Percentiles rank a stretch among this genome's conserved stretches.
Conservation (phyloP, 108 stramenopile species). For the Ochromonas danica region DNA sequence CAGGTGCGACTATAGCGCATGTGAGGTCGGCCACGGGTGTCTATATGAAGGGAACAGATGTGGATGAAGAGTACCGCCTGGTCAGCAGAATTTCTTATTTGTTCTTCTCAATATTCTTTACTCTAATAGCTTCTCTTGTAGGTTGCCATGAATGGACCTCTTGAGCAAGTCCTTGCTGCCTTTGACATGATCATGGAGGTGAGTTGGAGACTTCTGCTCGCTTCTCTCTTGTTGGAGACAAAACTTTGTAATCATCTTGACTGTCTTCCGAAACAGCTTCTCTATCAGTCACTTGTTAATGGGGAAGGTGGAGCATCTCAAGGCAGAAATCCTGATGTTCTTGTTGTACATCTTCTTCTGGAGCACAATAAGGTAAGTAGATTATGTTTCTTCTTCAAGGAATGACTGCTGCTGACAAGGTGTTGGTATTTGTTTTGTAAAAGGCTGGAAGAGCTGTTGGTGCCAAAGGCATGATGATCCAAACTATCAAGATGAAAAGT, state of each 20-base stretch:
- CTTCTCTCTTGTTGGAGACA: no score
- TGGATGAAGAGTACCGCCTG: background rate
- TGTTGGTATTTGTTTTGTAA: background rate
- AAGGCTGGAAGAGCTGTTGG: slow-evolving; percentile 21
- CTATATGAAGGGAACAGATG: slow-evolving; percentile 1
- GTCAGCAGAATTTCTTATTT: background rate
- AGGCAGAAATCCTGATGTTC: background rate
- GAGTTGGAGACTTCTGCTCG: no score
- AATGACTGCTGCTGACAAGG: no score
- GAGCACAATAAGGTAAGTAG: background rate
- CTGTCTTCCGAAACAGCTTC: no score
- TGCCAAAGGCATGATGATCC: background rate
- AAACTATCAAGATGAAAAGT: slow-evolving; percentile 7
- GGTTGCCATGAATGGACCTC: background rate
- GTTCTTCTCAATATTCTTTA: background rate
- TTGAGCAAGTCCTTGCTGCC: background rate
- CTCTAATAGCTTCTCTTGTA: background rate
- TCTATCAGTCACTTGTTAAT: background rate
- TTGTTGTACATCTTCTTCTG: background rate
- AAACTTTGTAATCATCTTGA: no score
- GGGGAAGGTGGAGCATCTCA: background rate
- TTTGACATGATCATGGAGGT: slow-evolving; percentile 15
- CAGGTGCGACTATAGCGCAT: background rate
- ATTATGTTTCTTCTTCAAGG: no score
- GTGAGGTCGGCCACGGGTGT: background rate